These are phyloP conservation scores for Primulina tabacum DNA, from an alignment of 257 asterid species.

Conservation along the genomic window DNA sequence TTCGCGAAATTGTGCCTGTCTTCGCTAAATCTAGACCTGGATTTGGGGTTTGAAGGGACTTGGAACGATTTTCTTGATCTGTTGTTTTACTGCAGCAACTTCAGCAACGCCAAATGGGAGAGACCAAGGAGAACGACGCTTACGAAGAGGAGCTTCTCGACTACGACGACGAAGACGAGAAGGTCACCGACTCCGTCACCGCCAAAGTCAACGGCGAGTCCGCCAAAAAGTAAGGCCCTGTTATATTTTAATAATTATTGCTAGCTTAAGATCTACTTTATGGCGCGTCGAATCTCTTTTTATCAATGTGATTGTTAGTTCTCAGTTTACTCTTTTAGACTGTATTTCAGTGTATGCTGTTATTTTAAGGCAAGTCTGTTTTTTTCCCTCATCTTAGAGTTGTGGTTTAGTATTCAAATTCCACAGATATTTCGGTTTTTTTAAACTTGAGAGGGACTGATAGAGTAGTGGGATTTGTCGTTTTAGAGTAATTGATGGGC, in stretches of 20 bases:
- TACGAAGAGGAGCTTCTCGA: conserved; percentile 94
- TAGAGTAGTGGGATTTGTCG: no score
- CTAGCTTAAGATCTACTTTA: not conserved
- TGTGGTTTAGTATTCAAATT: not conserved
- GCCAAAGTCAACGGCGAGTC: conserved; percentile 84
- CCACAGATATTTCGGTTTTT: no score
- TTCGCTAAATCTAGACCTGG: not conserved
- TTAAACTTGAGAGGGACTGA: not conserved
- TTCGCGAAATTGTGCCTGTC: not conserved
- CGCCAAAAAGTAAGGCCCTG: conserved; percentile 59
- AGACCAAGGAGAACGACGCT: conserved; percentile 69
- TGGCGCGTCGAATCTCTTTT: not conserved
- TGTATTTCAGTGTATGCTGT: no score
- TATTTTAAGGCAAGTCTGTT: no score
- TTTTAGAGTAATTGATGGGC: not conserved
- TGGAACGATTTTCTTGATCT: conserved; percentile 21
- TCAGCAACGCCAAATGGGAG: conserved; percentile 48
- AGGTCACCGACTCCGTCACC: conserved; percentile 52
- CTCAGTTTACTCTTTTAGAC: no score
- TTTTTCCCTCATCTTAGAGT: no score
- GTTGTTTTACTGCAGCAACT: conserved; percentile 25
- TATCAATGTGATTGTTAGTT: no score
- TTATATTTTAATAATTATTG: not conserved
- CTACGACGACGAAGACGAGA: conserved; percentile 93
- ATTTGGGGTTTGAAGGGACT: not conserved